Evolutionary conservation across 2,329 filamentous ascomycete genomes (phyloP), one percentile per base, ranked within the genome.

Genomic region (Aspergillus nomiae): DNA sequence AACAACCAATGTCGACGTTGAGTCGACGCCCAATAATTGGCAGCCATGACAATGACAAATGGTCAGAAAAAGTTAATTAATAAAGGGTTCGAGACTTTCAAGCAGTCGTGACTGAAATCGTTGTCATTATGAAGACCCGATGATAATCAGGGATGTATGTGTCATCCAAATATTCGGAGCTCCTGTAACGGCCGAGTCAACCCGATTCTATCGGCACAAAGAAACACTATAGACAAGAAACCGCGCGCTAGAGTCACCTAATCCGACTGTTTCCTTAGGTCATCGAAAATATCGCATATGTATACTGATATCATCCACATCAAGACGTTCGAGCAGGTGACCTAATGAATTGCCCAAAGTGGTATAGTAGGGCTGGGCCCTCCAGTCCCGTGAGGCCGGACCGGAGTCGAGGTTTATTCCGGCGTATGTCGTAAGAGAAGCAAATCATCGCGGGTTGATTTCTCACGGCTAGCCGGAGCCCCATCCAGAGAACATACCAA

Each of bases 11-110:
- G 87, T 70, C 89, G 90, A 70, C 90, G 87, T 80, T 99, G 95
- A 30, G 92, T 95, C 60, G 95, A 98, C 67, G 92, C 90, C 94
- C 94, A 99, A 82, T 94, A 99, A 80, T 94, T 97, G 75, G 94
- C 92, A 38, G 94, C 92, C 94, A 97, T 97, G 34, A 32, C 58
- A 19, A 9, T 36, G 34, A 36, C 14, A 55, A 53, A 56, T 30
- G 32, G 51, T 58, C 56, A 45, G 58, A 6, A 30, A n/a, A 38
- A 41, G 58, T 32, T 34, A n/a, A 19, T 54, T 14, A 30, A 43
- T 45, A 51, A 30, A 36, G 10, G 19, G 1, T 30, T 28, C 36
- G n/a, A 38, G 16, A n/a, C 43, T 61, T 32, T 59, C 51, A 46
- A 54, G 59, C 34, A 54, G 34, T 34, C 41, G 38, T 58, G 34